Base-by-base conservation (phyloP, 1,284 basidiomycete species). In the Athelia psychrophila region DNA sequence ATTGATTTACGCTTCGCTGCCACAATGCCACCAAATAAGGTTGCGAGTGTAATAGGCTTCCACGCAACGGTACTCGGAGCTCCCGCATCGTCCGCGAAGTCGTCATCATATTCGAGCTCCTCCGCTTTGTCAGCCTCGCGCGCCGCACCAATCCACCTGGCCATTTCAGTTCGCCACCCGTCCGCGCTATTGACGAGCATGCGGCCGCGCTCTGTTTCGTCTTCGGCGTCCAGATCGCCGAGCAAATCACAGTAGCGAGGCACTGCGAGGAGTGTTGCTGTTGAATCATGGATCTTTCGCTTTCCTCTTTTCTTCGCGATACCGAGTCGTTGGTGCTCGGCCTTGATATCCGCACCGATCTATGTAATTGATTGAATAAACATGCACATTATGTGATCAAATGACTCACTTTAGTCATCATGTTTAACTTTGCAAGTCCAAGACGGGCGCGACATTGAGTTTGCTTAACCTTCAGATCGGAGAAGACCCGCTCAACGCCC, bases 391-490 rank as follows among this genome's bases (percentile, higher is more conserved):
- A 8, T 9, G 20, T 6, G n/a, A n/a, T n/a, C n/a, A n/a, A 42
- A 8, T n/a, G n/a, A 16, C 13, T 30, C 9, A 42, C 35, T n/a
- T n/a, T n/a, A n/a, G n/a, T 16, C 18, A 53, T 48, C 48, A 50
- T 53, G 3, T 48, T 44, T 48, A 53, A 42, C 30, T 53, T 53
- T 30, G 22, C 48, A 10, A 48, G 46, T 13, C 19, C 32, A 19
- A 54, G 33, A 19, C 53, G 36, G 19, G 51, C 51, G 30, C 54
- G 51, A 16, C 47, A 47, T 10, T 50, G 46, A 9, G 47, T 54
- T 40, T 47, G 44, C 44, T 50, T 55, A 44, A 53, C 48, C 44
- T 53, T 53, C 18, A 48, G 27, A 27, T 56, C 52, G 3, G 54
- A 53, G 20, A 56, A 56, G 33, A 33, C 38, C 2, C 51, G 52